Conservation (phyloP, 345 rosid species). For the Citrus cavaleriei region DNA sequence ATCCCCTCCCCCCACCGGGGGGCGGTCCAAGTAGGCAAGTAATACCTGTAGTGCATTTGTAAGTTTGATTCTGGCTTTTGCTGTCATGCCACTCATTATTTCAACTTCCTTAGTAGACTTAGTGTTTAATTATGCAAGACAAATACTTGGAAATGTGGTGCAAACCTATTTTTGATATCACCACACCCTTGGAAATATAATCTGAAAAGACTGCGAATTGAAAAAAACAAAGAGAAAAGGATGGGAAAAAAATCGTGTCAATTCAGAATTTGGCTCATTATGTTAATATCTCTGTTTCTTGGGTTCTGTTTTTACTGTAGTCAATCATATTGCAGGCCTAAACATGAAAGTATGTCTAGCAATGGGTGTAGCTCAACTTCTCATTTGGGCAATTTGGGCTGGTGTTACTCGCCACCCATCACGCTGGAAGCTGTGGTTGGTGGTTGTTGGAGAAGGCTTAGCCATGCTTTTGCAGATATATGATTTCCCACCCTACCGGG, state of each 20-base stretch:
- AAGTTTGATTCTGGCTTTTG: neutral
- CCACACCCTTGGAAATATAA: neutral
- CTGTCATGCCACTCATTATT: neutral
- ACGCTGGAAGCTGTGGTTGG: conserved; percentile 73
- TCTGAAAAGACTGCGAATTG: neutral
- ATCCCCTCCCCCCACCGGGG: no score
- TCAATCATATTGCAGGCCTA: conserved; percentile 44
- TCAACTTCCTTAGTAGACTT: neutral
- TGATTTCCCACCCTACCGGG: conserved; percentile 75
- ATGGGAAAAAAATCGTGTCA: neutral
- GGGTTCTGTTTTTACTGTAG: neutral
- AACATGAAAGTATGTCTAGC: conserved; percentile 67
- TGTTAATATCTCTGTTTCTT: neutral
- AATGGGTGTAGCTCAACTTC: conserved; percentile 64
- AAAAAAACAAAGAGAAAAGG: neutral
- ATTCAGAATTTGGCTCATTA: neutral
- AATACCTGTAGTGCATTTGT: neutral
- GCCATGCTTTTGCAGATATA: conserved; percentile 52
- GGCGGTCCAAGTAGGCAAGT: no score
- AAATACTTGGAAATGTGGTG: neutral
- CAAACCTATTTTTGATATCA: neutral
- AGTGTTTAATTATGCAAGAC: neutral
- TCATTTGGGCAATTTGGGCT: conserved; percentile 86
- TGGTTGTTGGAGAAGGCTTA: conserved; percentile 42
- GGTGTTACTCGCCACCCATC: conserved; percentile 64